Conservation (phyloP, 345 rosid genomes). For the Salix suchowensis region DNA sequence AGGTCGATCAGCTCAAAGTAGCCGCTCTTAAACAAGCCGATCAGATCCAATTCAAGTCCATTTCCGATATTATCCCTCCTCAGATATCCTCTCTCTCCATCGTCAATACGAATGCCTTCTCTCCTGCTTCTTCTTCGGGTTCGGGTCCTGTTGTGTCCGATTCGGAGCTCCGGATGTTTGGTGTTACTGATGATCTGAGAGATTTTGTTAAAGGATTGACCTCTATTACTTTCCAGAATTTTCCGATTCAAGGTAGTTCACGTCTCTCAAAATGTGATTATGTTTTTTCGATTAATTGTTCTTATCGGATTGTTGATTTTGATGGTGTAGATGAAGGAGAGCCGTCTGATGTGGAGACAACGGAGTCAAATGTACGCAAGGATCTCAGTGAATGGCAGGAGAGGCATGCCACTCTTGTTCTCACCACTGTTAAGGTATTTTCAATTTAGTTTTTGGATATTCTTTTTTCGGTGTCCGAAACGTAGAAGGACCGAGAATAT, state of each 20-base stretch:
- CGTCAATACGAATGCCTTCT: conserved; percentile 1
- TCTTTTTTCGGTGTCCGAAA: not conserved
- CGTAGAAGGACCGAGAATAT: not conserved
- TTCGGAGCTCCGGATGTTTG: conserved; percentile 57
- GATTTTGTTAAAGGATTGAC: conserved; percentile 80
- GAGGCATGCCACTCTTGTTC: conserved; percentile 91
- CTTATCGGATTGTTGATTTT: not conserved
- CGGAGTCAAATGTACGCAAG: conserved; percentile 65
- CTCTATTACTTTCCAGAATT: conserved; percentile 71
- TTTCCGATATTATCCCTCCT: conserved; percentile 68
- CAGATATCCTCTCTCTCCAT: conserved; percentile 48
- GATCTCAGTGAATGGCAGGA: conserved; percentile 97
- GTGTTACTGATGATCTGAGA: conserved; percentile 78
- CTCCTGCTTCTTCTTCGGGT: conserved; percentile 29
- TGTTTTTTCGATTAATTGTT: not conserved
- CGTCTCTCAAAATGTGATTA: not conserved
- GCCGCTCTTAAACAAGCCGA: conserved; percentile 88
- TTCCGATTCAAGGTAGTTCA: conserved; percentile 58
- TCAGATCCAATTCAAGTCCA: conserved; percentile 75
- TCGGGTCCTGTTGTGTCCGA: conserved; percentile 35
- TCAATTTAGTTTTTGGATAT: not conserved
- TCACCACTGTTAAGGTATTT: conserved; percentile 73
- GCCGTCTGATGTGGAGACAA: conserved; percentile 35
- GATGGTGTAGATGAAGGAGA: conserved; percentile 44
- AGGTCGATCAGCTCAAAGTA: conserved; percentile 58